A percentile compares a stretch with the other conserved stretches of the same genome.
Evolutionary conservation across 2,329 filamentous ascomycete species (phyloP).

Genomic region (Verticillium klebahnii): DNA sequence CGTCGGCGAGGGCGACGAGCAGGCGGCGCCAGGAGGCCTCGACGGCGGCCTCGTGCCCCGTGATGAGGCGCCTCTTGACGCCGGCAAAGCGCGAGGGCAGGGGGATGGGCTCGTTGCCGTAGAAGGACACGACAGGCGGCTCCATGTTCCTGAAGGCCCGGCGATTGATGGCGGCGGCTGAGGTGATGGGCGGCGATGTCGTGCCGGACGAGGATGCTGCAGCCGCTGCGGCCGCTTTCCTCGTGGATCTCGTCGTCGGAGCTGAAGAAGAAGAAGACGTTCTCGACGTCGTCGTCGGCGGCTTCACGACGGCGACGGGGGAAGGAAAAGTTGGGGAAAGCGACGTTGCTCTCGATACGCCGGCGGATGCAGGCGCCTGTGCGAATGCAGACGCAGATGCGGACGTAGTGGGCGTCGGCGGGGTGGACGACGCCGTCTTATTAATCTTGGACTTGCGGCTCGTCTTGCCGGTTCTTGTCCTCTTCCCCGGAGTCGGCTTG

Average conservation of each 20-base stretch:
- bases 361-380: not conserved
- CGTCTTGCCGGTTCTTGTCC: conserved; percentile 4
- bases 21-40: conserved; percentile 34
- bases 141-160: conserved; percentile 14
- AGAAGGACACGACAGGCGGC: conserved; percentile 48
- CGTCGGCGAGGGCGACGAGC: conserved; percentile 27
- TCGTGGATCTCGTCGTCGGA: conserved; percentile 2
- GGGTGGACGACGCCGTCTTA: not conserved
- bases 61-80: conserved; percentile 33
- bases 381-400: not conserved
- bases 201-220: conserved; percentile 1
- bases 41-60: conserved; percentile 30
- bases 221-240: conserved; percentile 1
- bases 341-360: not conserved
- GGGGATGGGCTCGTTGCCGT: conserved; percentile 42
- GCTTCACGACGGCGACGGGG: not conserved
- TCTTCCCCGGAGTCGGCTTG: conserved; percentile 10
- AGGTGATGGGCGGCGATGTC: not conserved
- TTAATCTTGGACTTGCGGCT: conserved; percentile 12
- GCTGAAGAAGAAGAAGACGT: conserved; percentile 1
- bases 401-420: not conserved
- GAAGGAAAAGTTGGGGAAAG: not conserved
- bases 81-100: conserved; percentile 34
- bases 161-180: conserved; percentile 7
- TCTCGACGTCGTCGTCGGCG: not conserved